These are phyloP conservation scores for Magnolia officinalis DNA, from an alignment of 164 flowering plant genomes.

Conservation along the genomic window DNA sequence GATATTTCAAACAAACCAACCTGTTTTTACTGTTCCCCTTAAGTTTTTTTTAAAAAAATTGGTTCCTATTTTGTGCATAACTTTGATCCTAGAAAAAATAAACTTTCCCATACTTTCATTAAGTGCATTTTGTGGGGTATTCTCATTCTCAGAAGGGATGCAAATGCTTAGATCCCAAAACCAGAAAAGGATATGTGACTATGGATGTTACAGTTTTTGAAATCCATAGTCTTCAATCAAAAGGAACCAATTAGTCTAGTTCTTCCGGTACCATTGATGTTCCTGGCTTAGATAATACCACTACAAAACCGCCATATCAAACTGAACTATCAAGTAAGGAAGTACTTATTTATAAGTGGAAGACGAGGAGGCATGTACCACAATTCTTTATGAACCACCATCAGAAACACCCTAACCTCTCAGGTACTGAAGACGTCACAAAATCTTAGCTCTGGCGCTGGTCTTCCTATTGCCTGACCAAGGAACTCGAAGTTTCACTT, in stretches of 20 bases:
- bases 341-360: not conserved
- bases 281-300: not conserved
- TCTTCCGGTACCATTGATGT: not conserved
- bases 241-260: not conserved
- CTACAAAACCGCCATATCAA: not conserved
- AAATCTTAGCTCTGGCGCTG: not conserved
- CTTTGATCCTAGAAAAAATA: not conserved
- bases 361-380: too few species aligned
- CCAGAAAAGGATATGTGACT: not conserved
- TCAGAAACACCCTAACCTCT: too few species aligned
- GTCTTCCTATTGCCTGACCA: not conserved
- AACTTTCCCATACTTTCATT: not conserved
- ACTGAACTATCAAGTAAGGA: not conserved
- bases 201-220: not conserved
- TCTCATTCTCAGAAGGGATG: not conserved
- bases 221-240: too few species aligned
- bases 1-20: not conserved
- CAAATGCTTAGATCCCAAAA: not conserved
- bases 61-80: not conserved
- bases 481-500: not conserved
- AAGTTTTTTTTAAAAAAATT: too few species aligned
- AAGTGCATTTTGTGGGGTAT: not conserved
- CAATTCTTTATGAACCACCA: too few species aligned
- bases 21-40: not conserved
- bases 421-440: not conserved